A percentile compares a stretch with the other conserved stretches of the same genome.
phyloP scores from a whole-genome alignment of 768 basidiomycete species.

The Psilocybe azurescens region DNA sequence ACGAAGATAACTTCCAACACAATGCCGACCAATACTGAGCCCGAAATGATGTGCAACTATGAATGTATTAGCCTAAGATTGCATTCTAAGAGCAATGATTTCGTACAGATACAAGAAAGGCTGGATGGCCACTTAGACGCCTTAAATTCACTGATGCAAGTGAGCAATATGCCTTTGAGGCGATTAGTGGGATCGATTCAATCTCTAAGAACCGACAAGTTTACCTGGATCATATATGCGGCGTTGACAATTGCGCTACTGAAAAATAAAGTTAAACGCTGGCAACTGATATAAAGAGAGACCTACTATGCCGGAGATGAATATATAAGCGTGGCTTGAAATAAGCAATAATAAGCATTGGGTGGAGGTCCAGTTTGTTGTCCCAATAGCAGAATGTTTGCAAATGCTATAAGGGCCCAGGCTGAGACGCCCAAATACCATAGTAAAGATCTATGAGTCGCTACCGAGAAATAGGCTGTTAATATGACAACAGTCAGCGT shows the following conservation, averaged over 20 bases:
- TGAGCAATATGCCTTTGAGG: neutral
- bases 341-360: neutral
- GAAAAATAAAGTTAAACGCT: neutral
- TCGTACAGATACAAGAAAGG: neutral
- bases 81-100: neutral
- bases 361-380: neutral
- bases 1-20: neutral
- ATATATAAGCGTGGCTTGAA: neutral
- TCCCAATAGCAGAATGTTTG: neutral
- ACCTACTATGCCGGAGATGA: neutral
- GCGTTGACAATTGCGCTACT: neutral
- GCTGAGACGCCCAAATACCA: neutral
- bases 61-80: neutral
- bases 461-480: neutral
- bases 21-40: neutral
- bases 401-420: neutral
- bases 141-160: neutral
- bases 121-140: neutral
- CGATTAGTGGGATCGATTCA: neutral
- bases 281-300: neutral
- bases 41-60: neutral
- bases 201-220: neutral
- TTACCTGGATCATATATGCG: slow-evolving; percentile 1
- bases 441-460: neutral
- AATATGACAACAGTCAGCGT: neutral